These are phyloP conservation scores for Phytophthora citricola DNA, from an alignment of 352 stramenopile genomes.

Conservation along the genomic window DNA sequence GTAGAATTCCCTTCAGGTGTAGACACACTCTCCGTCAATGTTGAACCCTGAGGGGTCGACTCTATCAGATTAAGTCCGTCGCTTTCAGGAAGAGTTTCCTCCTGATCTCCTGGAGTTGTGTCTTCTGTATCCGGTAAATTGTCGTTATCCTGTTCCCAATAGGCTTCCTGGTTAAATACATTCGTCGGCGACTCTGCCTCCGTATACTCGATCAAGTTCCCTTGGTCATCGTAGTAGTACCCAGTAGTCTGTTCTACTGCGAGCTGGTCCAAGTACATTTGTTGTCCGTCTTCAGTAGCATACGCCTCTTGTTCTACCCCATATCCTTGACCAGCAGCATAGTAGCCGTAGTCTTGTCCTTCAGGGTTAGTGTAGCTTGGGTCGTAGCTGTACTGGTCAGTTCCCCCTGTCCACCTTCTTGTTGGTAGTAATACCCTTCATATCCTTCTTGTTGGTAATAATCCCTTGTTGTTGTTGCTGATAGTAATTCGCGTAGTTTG, in stretches of 20 bases:
- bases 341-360: conserved; percentile 14
- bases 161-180: conserved; percentile 55
- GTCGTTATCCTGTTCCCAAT: conserved; percentile 52
- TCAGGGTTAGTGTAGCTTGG: conserved; percentile 5
- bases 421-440: conserved; percentile 15
- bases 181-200: conserved; percentile 20
- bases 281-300: conserved; percentile 15
- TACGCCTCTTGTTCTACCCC: conserved; percentile 10
- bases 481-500: conserved; percentile 19
- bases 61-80: not conserved
- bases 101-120: conserved; percentile 9
- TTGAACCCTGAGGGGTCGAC: not conserved
- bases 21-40: not conserved
- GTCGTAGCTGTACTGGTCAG: conserved; percentile 9
- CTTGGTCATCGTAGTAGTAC: conserved; percentile 39
- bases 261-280: conserved; percentile 34
- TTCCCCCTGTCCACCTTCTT: conserved; percentile 5
- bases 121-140: conserved; percentile 6
- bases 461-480: conserved; percentile 7
- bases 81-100: conserved; percentile 5
- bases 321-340: conserved; percentile 10
- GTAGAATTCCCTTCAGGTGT: conserved; percentile 7
- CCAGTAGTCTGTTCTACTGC: conserved; percentile 20
- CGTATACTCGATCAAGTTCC: conserved; percentile 28
- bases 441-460: conserved; percentile 18